A percentile compares a stretch with the other conserved stretches of the same genome.
phyloP scores from a whole-genome alignment of 345 rosid species.

The Sonneratia caseolaris region DNA sequence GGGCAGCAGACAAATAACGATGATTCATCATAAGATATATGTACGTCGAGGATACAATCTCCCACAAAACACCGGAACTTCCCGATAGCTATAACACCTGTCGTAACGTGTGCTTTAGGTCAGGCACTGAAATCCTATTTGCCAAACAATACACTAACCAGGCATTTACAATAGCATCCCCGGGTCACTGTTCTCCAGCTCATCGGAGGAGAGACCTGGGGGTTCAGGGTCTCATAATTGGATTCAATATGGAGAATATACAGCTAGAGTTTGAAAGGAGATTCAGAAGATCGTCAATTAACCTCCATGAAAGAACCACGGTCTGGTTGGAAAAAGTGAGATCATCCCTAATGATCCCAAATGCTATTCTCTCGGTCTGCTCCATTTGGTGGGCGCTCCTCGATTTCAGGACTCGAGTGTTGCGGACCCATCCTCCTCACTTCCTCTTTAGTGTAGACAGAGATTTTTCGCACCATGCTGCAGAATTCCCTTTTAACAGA shows the following conservation, averaged over 20 bases:
- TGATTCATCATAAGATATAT: not conserved
- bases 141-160: slow-evolving; percentile 2
- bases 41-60: not conserved
- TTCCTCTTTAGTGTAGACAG: slow-evolving; percentile 39
- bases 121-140: not conserved
- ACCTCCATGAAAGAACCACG: not conserved
- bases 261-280: slow-evolving; percentile 1
- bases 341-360: not conserved
- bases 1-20: not conserved
- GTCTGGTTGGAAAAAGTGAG: too few species aligned
- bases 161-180: slow-evolving; percentile 10
- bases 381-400: slow-evolving; percentile 8
- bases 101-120: not conserved
- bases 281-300: not conserved
- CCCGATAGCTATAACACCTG: not conserved
- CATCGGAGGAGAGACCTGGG: slow-evolving; percentile 4
- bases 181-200: slow-evolving; percentile 1
- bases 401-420: slow-evolving; percentile 17
- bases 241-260: slow-evolving; percentile 3
- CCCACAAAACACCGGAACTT: not conserved
- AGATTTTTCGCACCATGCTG: slow-evolving; percentile 41
- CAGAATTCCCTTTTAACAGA: slow-evolving; percentile 40
- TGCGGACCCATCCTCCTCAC: slow-evolving; percentile 34
- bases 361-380: not conserved
- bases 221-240: not conserved